Conservation (phyloP, 2,329 filamentous ascomycete species). For the Clathrospora elynae region DNA sequence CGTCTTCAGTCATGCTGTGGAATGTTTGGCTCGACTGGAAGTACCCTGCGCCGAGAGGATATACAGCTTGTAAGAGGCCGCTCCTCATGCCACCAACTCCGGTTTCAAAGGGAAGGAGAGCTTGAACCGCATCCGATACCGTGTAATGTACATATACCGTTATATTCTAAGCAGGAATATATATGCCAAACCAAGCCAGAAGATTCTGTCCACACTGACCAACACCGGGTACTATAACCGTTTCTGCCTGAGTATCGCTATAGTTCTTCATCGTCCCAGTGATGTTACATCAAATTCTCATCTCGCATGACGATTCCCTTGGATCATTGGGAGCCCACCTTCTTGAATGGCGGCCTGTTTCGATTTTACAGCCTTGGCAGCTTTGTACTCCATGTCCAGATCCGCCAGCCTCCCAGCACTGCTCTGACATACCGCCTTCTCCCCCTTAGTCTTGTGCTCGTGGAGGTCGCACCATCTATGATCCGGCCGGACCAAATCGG, state of each 20-base stretch:
- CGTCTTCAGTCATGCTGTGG: constrained; percentile 41
- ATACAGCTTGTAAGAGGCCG: constrained; percentile 36
- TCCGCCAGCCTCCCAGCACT: neutral
- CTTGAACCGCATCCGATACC: no score
- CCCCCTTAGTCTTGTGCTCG: neutral
- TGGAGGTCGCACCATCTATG: constrained; percentile 1
- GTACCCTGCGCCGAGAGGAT: constrained; percentile 33
- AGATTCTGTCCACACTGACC: no score
- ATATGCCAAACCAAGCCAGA: no score
- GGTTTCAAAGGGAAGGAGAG: constrained; percentile 8
- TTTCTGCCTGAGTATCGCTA: no score
- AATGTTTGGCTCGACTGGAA: constrained; percentile 41
- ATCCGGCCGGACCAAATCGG: neutral
- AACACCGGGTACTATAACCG: no score
- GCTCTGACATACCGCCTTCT: neutral
- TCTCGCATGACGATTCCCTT: no score
- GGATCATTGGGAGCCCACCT: no score
- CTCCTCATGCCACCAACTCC: constrained; percentile 28
- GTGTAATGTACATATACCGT: neutral
- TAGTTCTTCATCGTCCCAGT: no score
- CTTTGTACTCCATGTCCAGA: neutral
- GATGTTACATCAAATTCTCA: no score
- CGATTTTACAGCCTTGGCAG: no score
- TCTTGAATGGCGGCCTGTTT: no score
- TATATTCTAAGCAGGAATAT: neutral